Percentiles rank a stretch among this genome's conserved stretches.
These are phyloP conservation scores for Ambrosia trifida DNA, from an alignment of 129 eudicot species.

Conservation along the genomic window DNA sequence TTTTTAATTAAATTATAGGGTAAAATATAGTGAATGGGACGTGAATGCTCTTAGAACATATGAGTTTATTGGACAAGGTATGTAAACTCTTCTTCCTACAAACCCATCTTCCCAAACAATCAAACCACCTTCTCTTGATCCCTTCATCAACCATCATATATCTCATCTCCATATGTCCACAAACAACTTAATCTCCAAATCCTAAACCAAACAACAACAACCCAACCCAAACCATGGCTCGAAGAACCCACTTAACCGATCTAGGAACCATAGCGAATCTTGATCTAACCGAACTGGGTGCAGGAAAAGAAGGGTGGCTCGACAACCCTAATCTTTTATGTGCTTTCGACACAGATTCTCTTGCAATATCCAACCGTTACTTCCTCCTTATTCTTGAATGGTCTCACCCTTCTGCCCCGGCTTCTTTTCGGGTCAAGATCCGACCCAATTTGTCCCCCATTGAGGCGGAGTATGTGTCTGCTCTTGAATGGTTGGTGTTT, in stretches of 20 bases:
- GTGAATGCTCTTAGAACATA: too few relatives aligned
- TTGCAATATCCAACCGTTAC: slow-evolving; percentile 78
- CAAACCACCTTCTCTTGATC: neutral
- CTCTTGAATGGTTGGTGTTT: slow-evolving; percentile 87
- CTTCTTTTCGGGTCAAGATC: slow-evolving; percentile 58
- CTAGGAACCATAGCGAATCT: slow-evolving; percentile 67
- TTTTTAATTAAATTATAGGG: too few relatives aligned
- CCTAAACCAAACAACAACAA: neutral
- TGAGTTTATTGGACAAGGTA: neutral
- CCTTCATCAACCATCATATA: neutral
- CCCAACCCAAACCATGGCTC: slow-evolving; percentile 45
- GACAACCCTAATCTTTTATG: slow-evolving; percentile 65
- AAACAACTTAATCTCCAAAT: neutral
- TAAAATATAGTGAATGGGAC: too few relatives aligned
- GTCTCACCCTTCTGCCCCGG: slow-evolving; percentile 43
- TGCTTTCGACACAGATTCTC: slow-evolving; percentile 75
- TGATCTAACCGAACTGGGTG: slow-evolving; percentile 68
- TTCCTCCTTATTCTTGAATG: slow-evolving; percentile 62
- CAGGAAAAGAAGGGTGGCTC: slow-evolving; percentile 91
- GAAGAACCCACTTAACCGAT: slow-evolving; percentile 60
- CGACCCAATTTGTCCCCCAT: slow-evolving; percentile 86
- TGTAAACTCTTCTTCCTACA: neutral
- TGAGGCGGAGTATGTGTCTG: slow-evolving; percentile 78
- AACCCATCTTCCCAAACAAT: neutral
- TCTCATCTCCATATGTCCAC: neutral